A percentile compares a stretch with the other conserved stretches of the same genome.
Evolutionary conservation across 805 yeast species (phyloP).

Genomic region (Jamesozyma jinghongensis): DNA sequence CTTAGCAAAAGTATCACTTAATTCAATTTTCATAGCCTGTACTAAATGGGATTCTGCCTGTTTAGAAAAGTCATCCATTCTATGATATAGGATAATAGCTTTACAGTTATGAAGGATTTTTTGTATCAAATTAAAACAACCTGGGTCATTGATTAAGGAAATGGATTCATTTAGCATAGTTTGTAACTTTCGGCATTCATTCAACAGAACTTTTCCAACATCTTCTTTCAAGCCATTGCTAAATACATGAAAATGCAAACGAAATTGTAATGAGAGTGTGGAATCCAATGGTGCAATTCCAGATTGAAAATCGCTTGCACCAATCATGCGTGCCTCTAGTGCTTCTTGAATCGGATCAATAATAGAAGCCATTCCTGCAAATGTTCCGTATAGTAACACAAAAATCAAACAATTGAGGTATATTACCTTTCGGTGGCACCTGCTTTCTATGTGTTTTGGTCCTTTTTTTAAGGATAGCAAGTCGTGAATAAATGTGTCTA

Average conservation of each 20-base stretch:
- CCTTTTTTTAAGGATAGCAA: no score
- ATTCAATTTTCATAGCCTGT: constrained; percentile 4
- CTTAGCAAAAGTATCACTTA: not conserved
- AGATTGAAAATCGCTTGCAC: constrained; percentile 19
- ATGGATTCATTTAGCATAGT: constrained; percentile 5
- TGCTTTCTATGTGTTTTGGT: no score
- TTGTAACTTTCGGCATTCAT: constrained; percentile 13
- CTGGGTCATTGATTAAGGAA: constrained; percentile 4
- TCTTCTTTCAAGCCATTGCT: constrained; percentile 9
- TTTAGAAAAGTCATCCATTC: constrained; percentile 6
- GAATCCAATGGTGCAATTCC: constrained; percentile 15
- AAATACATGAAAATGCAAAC: constrained; percentile 22
- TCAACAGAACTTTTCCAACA: constrained; percentile 13
- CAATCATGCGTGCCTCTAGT: constrained; percentile 20
- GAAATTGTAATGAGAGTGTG: constrained; percentile 22
- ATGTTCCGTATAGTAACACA: no score
- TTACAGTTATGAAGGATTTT: constrained; percentile 16
- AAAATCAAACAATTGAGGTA: no score
- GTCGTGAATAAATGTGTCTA: no score
- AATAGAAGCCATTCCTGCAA: constrained; percentile 15
- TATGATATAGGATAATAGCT: constrained; percentile 13
- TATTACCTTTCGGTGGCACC: no score
- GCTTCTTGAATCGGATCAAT: constrained; percentile 11
- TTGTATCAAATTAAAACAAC: constrained; percentile 6
- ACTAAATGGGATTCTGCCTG: constrained; percentile 5